Evolutionary conservation across 192 early-diverging fungal genomes (phyloP), one percentile per base, ranked within the genome.

Genomic region (Coemansia sp.): DNA sequence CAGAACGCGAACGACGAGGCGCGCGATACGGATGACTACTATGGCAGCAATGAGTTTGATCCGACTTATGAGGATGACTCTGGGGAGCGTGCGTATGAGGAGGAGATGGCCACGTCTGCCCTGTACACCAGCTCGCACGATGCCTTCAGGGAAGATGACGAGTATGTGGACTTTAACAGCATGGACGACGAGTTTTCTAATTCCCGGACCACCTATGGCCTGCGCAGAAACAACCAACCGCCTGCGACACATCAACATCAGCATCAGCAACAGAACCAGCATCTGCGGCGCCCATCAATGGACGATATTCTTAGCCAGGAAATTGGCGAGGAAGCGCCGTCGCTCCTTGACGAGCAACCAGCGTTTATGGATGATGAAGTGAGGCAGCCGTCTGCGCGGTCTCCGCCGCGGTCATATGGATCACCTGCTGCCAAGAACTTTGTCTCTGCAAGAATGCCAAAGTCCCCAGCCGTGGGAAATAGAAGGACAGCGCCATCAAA

Each of bases 61-160:
- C 71, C 56, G 4, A 61, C 65, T 19, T 84, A 83, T 45, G 85
- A 84, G 14, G 74, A 84, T 40, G 85, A 82, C 58, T 74, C 80
- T 40, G 62, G 54, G 11, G 64, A 70, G 23, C 67, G 71, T 42
- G 71, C 67, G 7, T 62, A 66, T 5, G 67, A 79, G 19, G 70
- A 69, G 9, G 59, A 61, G 15, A 50, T 50, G 48, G 48, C 48
- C 48, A 50, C 11, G 45, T 23, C 19, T 19, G 34, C 10, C 43
- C 43, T 50, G 19, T 48, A 52, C 19, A 19, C 41, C 22, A 66
- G 58, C 54, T 54, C 67, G 54, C 70, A 63, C n/a, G 67, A 73
- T 20, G 70, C 61, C 8, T 66, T 73, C 36, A 61, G 66, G 29
- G 75, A 79, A 29, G 76, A 79, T 43, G 76, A 75, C 41, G 73